These are phyloP conservation scores for Stentor coeruleus DNA, from an alignment of 73 alveolate genomes.

Conservation along the genomic window DNA sequence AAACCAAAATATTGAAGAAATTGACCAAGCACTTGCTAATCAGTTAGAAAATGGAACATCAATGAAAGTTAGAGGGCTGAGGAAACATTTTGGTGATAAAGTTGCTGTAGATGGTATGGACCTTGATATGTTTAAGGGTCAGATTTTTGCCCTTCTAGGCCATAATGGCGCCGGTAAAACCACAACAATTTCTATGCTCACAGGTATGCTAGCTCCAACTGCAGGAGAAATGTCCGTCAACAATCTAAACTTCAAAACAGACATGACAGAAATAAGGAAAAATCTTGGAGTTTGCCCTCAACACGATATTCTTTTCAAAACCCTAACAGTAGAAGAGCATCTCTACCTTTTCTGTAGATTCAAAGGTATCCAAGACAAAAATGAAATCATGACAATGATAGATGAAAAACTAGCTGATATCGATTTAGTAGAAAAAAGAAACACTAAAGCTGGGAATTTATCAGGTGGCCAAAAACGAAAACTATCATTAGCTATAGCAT, in stretches of 20 bases:
- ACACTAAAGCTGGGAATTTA: slow-evolving; percentile 65
- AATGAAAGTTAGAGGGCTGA: slow-evolving; percentile 35
- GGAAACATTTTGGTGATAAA: slow-evolving; percentile 67
- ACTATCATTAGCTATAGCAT: slow-evolving; percentile 91
- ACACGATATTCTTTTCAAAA: slow-evolving; percentile 88
- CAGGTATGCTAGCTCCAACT: slow-evolving; percentile 69
- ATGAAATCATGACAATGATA: slow-evolving; percentile 58
- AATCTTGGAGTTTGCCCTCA: slow-evolving; percentile 95
- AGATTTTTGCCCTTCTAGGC: slow-evolving; percentile 92
- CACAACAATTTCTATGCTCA: slow-evolving; percentile 79
- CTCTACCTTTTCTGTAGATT: slow-evolving; percentile 82
- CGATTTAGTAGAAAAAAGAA: slow-evolving; percentile 64
- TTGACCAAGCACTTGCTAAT: slow-evolving; percentile 40
- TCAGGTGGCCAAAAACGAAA: slow-evolving; percentile 98
- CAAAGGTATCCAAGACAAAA: slow-evolving; percentile 68
- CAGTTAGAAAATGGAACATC: slow-evolving; percentile 23
- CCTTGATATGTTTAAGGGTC: slow-evolving; percentile 82
- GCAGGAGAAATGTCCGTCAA: slow-evolving; percentile 61
- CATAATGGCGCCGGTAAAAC: slow-evolving; percentile 99
- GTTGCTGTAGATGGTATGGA: slow-evolving; percentile 77
- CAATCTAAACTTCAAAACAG: slow-evolving; percentile 58
- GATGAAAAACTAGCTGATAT: slow-evolving; percentile 77
- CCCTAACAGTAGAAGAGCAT: slow-evolving; percentile 87
- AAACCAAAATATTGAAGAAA: slow-evolving; percentile 38
- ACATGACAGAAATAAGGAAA: slow-evolving; percentile 68